A percentile compares a stretch with the other conserved stretches of the same genome.
Evolutionary conservation across 2,329 filamentous ascomycete species (phyloP).

Genomic region (Botryotinia convoluta): DNA sequence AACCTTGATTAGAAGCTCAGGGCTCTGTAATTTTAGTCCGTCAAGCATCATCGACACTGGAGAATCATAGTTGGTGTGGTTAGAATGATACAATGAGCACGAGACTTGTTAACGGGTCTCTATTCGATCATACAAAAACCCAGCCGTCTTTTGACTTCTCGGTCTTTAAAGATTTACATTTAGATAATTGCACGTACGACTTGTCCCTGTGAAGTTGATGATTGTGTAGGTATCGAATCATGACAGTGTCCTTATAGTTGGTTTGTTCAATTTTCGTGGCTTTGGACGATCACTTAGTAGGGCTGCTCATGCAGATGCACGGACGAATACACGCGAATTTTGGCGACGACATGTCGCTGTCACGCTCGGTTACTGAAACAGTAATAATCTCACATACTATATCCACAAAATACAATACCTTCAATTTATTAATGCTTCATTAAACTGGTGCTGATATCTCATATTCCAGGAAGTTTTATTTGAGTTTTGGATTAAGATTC

Average conservation of each 20-base stretch:
- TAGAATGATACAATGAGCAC: neutral
- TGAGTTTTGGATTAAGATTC: neutral
- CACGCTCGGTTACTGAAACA: neutral
- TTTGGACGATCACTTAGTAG: neutral
- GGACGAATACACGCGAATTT: neutral
- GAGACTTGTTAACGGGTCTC: too few species aligned
- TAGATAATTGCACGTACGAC: neutral
- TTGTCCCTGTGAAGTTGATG: rapidly evolving
- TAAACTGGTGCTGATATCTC: neutral
- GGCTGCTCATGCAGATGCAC: neutral
- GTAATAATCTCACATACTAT: neutral
- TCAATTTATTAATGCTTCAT: neutral
- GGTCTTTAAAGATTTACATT: neutral
- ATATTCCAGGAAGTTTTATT: rapidly evolving
- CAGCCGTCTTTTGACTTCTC: neutral
- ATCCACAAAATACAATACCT: neutral
- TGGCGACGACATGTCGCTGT: neutral
- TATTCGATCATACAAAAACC: neutral
- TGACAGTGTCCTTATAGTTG: neutral
- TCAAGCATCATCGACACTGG: slow-evolving; percentile 22
- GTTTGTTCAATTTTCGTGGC: neutral
- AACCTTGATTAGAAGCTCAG: too few species aligned
- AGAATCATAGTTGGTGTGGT: slow-evolving; percentile 27
- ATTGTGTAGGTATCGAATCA: rapidly evolving
- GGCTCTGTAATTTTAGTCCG: too few species aligned